Evolutionary conservation across 208 protist genomes (phyloP).

Genomic region (Leishmania braziliensis): DNA sequence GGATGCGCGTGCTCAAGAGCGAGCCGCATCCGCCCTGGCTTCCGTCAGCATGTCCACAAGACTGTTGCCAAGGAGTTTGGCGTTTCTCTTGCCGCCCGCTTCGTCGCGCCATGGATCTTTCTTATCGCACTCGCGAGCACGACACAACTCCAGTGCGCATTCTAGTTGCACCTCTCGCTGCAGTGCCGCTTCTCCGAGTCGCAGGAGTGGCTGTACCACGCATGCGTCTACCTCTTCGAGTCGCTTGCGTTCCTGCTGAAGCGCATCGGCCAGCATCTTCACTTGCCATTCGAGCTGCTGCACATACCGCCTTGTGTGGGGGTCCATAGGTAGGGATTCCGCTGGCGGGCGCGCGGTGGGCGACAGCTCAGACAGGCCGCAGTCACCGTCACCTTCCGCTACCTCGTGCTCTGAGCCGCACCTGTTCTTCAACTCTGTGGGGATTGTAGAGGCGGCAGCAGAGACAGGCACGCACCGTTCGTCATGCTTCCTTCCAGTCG

Average conservation of each 20-base stretch:
- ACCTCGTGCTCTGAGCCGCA: neutral
- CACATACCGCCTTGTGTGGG: constrained; percentile 5
- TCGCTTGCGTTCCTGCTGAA: constrained; percentile 16
- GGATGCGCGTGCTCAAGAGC: neutral
- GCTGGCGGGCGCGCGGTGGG: neutral
- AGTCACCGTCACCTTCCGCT: neutral
- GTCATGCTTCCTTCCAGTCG: neutral
- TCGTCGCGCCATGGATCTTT: neutral
- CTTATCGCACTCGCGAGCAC: neutral
- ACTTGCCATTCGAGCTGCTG: constrained; percentile 32
- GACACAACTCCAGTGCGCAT: constrained; percentile 1
- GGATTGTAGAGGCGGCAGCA: neutral
- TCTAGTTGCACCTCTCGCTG: constrained; percentile 22
- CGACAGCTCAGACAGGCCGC: neutral
- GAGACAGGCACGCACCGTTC: neutral
- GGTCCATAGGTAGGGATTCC: neutral
- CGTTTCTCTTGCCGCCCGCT: neutral
- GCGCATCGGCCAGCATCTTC: constrained; percentile 16
- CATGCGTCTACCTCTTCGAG: constrained; percentile 4
- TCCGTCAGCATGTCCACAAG: neutral
- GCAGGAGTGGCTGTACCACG: constrained; percentile 26
- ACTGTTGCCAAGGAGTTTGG: neutral
- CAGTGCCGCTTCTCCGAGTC: constrained; percentile 14
- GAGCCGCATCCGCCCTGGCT: neutral
- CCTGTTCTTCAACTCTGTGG: neutral